Evolutionary conservation across 2,329 filamentous ascomycete genomes (phyloP), one percentile per base, ranked within the genome.

Genomic region (Trichoderma guizhouense): DNA sequence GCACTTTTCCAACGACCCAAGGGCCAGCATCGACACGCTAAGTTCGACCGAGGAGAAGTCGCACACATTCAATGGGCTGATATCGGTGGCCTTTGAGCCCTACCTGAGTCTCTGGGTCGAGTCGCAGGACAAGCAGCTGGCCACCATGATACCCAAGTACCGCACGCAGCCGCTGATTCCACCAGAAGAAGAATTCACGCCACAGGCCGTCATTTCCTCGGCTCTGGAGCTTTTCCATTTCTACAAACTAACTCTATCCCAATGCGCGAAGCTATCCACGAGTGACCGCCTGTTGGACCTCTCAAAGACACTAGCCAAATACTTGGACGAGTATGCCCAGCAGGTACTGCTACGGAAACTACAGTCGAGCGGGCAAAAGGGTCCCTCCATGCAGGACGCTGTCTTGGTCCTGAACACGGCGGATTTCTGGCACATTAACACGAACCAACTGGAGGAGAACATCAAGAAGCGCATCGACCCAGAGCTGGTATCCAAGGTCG

Each of bases 81-180:
- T 99, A 73, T 98, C 96, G 0, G 94, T 97, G 74, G 96, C 96
- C 0, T 99, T 99, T 78, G 96, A 98, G 82, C 96, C 96, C 1
- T 99, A 98, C 80, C 87, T 99, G 75, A 97, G 94, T 79, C 84
- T 99, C 5, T 99, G 96, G 96, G 94, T 99, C 2, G 95, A 98
- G 73, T 95, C 94, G 11, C 96, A 98, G 81, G 95, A 98, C 81
- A 95, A 91, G 81, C 92, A 97, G 77, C 86, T 98, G 72, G 92
- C 94, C 7, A 82, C 86, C 8, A 90, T 98, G 82, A 93, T 99
- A 74, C 94, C 94, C 0, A 94, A 90, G 79, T 98, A 98, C 82
- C 93, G 92, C 75, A 89, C 87, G 72, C 94, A 97, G 76, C 92
- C 94, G 0, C 86, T 97, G 3, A 87, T 94, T 53, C 90, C 93